Percentiles rank a stretch among this genome's conserved stretches.
These are phyloP conservation scores for Ceratocystis alfenasii DNA, from an alignment of 2,329 filamentous ascomycete genomes.

Conservation along the genomic window DNA sequence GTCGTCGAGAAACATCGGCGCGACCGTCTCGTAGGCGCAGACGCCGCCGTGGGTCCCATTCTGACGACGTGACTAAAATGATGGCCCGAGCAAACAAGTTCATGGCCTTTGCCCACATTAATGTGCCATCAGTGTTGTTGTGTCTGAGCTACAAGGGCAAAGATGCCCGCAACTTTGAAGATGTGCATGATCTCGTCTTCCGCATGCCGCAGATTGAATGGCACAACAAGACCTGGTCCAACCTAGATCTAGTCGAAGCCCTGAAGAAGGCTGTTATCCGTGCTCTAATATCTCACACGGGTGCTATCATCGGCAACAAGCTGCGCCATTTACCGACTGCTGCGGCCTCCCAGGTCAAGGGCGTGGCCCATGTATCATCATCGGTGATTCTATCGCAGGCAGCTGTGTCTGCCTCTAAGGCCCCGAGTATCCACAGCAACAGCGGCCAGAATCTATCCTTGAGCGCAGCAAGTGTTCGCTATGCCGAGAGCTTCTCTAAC, in stretches of 20 bases:
- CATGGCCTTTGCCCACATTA: conserved; percentile 93
- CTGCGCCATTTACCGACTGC: conserved; percentile 77
- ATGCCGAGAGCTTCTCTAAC: conserved; percentile 36
- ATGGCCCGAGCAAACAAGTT: conserved; percentile 89
- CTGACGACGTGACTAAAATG: conserved; percentile 93
- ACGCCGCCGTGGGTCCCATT: conserved; percentile 37
- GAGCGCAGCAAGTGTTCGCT: conserved; percentile 32
- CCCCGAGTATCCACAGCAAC: conserved; percentile 2
- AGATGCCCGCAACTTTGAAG: conserved; percentile 87
- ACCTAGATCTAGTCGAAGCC: conserved; percentile 81
- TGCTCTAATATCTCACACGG: conserved; percentile 86
- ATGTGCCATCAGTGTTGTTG: conserved; percentile 86
- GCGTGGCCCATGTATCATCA: conserved; percentile 46
- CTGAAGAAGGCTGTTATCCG: conserved; percentile 92
- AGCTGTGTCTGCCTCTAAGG: conserved; percentile 25
- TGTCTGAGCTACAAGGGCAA: conserved; percentile 96
- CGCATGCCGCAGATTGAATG: conserved; percentile 88
- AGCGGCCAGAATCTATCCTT: conserved; percentile 28
- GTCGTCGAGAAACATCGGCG: conserved; percentile 37
- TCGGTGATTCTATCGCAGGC: conserved; percentile 44
- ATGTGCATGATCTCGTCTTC: conserved; percentile 96
- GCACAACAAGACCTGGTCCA: conserved; percentile 98
- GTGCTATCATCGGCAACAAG: conserved; percentile 95
- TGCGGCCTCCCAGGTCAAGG: conserved; percentile 51
- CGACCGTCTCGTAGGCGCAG: conserved; percentile 34